These are phyloP conservation scores for Debaryomyces fabryi DNA, from an alignment of 1,139 yeast species.

Conservation along the genomic window DNA sequence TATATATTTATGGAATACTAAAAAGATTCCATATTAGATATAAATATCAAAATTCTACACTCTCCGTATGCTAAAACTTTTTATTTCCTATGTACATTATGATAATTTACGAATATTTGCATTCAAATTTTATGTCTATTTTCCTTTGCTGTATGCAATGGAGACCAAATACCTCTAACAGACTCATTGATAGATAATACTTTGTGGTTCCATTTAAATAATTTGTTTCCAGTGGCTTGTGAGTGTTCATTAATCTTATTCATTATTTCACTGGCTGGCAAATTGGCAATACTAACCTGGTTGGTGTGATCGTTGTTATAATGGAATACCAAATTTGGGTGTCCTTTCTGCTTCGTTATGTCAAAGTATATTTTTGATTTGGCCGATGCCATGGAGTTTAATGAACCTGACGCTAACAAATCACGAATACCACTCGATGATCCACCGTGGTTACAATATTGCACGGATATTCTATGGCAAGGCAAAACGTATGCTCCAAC, in stretches of 20 bases:
- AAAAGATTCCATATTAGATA: neutral
- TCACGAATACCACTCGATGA: conserved; percentile 84
- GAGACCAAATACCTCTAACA: conserved; percentile 98
- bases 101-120: conserved; percentile 3
- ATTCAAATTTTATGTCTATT: conserved; percentile 65
- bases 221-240: conserved; percentile 43
- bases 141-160: conserved; percentile 76
- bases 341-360: conserved; percentile 72
- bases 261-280: conserved; percentile 62
- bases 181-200: conserved; percentile 80
- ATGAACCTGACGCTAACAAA: conserved; percentile 56
- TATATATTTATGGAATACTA: no score
- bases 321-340: conserved; percentile 75
- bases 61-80: conserved; percentile 6
- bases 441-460: conserved; percentile 95
- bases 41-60: neutral
- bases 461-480: conserved; percentile 70
- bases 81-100: conserved; percentile 5
- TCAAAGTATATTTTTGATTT: conserved; percentile 75
- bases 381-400: conserved; percentile 57
- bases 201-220: conserved; percentile 57
- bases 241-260: conserved; percentile 58
- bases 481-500: conserved; percentile 77
- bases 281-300: conserved; percentile 54
- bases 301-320: conserved; percentile 44